Base-by-base conservation (phyloP, 805 yeast genomes). In the Wickerhamiella domercqiae region DNA sequence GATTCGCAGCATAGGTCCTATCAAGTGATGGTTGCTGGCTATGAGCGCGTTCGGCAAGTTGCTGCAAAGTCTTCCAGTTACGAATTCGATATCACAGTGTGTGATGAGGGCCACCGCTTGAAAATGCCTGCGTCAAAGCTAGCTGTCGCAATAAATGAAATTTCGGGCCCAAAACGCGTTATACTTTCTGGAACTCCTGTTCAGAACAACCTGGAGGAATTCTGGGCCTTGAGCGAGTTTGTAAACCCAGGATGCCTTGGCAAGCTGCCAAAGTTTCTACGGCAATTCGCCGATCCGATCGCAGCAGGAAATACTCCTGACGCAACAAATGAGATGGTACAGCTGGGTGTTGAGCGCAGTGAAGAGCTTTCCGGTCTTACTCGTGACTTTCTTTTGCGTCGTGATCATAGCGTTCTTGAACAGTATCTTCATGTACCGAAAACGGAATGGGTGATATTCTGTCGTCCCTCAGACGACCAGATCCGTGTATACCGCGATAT, bases 31-130 rank as follows among this genome's bases (percentile, higher is more conserved):
- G 70, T 90, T 5, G 68, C 84, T 45, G 94, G 95, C 3, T 90
- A 90, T 54, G 98, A 90, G 52, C 80, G 80, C 50, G 62, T 86
- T 26, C 76, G 78, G 41, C 50, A 79, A 5, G 21, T 44, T 3
- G 38, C 31, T 1, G 38, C 17, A 5, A 41, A 48, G 17, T 17
- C 16, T 15, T 14, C 33, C 6, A 52, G 56, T 5, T 9, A 24
- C 13, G 44, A 49, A 7, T 63, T 72, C 29, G 97, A 84, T 53
- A 47, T 90, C 14, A 59, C 90, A 15, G 70, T 90, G 1, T 90
- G 95, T 55, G 98, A 90, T 56, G 98, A 90, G 53, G 98, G 97
- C 2, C 98, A 90, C 55, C 64, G 94, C 35, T 64, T 90, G 46
- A 90, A 87, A 49, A 80, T 73, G 47, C 64, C 72, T 4, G 61